These are phyloP conservation scores for Guadua angustifolia DNA, from an alignment of 176 grass and related monocot genomes.

Conservation along the genomic window DNA sequence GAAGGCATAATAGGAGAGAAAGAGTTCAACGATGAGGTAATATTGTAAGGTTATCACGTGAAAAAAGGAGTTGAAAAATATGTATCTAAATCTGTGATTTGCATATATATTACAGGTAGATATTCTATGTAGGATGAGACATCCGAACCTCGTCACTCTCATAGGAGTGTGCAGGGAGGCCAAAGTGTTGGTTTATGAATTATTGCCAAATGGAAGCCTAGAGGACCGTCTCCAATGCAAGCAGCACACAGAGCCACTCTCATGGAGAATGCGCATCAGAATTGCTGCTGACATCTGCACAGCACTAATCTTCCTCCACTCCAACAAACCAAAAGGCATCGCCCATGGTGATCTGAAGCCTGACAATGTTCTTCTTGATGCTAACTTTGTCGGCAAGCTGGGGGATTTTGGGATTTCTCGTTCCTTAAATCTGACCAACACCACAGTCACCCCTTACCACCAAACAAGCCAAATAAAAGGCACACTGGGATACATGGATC, in stretches of 20 bases:
- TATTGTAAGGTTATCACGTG: conserved; percentile 18
- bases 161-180: conserved; percentile 68
- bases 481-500: conserved; percentile 80
- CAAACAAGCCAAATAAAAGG: conserved; percentile 65
- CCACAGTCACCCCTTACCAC: conserved; percentile 60
- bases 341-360: conserved; percentile 83
- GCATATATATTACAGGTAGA: conserved; percentile 58
- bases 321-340: conserved; percentile 50
- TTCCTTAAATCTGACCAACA: conserved; percentile 57
- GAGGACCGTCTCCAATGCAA: conserved; percentile 61
- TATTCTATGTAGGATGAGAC: conserved; percentile 58
- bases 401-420: conserved; percentile 82
- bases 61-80: not conserved
- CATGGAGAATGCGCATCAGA: conserved; percentile 58
- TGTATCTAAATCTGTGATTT: not conserved
- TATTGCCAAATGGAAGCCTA: conserved; percentile 64
- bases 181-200: conserved; percentile 64
- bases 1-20: conserved; percentile 54
- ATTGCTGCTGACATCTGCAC: conserved; percentile 72
- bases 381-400: conserved; percentile 57
- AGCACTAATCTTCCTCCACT: conserved; percentile 74
- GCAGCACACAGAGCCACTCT: conserved; percentile 38
- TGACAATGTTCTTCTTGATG: conserved; percentile 66
- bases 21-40: conserved; percentile 80
- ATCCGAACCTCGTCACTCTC: conserved; percentile 75